Percentiles rank a stretch among this genome's conserved stretches.
These are phyloP conservation scores for Acanthamoeba royreba DNA, from an alignment of 208 protist genomes.

Conservation along the genomic window DNA sequence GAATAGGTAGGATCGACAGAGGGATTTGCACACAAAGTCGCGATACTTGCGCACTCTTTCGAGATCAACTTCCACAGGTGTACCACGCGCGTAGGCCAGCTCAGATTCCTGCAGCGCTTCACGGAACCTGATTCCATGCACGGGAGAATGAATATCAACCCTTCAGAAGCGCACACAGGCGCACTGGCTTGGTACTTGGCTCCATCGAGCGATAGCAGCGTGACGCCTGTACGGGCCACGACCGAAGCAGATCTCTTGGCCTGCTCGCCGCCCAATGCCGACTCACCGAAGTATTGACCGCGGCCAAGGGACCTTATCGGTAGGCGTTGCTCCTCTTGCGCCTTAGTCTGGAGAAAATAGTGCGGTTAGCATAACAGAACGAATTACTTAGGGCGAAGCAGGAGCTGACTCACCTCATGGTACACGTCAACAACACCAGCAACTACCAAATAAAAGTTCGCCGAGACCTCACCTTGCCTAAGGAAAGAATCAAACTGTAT, in stretches of 20 bases:
- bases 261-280: not conserved
- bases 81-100: not conserved
- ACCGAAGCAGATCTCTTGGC: not conserved
- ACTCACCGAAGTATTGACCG: not conserved
- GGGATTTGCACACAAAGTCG: not conserved
- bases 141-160: too few relatives aligned
- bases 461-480: not conserved
- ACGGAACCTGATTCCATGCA: not conserved
- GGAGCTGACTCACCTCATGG: not conserved
- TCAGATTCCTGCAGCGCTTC: not conserved
- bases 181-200: not conserved
- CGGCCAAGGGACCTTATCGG: not conserved
- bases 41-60: not conserved
- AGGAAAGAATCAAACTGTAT: too few relatives aligned
- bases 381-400: not conserved
- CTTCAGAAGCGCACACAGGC: too few relatives aligned
- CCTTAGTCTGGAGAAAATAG: not conserved
- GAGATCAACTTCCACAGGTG: not conserved
- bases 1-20: not conserved
- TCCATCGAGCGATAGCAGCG: not conserved
- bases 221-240: not conserved
- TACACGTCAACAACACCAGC: not conserved
- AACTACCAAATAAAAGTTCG: not conserved
- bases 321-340: not conserved
- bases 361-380: not conserved